These are phyloP conservation scores for Dactylellina drechsleri DNA, from an alignment of 2,329 filamentous ascomycete species.

Conservation along the genomic window DNA sequence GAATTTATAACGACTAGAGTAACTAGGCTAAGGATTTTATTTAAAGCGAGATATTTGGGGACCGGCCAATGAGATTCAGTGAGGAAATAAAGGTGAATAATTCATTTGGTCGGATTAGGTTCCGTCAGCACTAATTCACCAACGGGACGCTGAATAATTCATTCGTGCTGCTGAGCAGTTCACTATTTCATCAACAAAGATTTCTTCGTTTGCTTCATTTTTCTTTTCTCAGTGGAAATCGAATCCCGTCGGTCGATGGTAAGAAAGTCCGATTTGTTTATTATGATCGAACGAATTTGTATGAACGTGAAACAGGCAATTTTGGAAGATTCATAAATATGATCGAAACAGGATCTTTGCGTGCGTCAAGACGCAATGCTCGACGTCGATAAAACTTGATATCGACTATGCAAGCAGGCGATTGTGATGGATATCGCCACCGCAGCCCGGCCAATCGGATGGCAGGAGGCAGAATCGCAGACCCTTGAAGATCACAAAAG, in stretches of 20 bases:
- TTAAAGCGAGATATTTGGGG: conserved; percentile 3
- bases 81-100: not conserved
- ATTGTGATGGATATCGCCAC: conserved; percentile 9
- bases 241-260: not conserved
- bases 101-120: not conserved
- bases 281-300: too few species aligned
- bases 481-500: conserved; percentile 3
- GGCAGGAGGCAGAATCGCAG: not conserved
- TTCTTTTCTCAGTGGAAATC: not conserved
- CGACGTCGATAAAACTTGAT: conserved; percentile 1
- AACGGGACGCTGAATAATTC: conserved; percentile 15
- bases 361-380: not conserved
- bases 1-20: conserved; percentile 18
- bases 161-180: conserved; percentile 7
- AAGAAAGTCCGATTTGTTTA: not conserved
- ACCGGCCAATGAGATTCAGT: conserved; percentile 16
- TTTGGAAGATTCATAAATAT: not conserved
- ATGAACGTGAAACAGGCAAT: too few species aligned
- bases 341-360: not conserved
- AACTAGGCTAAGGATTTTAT: conserved; percentile 12
- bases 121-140: conserved; percentile 7
- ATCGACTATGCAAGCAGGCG: conserved; percentile 1
- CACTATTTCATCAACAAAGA: not conserved
- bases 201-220: not conserved
- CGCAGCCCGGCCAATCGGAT: not conserved